Evolutionary conservation across 176 grass and related monocot species (phyloP).

Genomic region (Themeda triandra): DNA sequence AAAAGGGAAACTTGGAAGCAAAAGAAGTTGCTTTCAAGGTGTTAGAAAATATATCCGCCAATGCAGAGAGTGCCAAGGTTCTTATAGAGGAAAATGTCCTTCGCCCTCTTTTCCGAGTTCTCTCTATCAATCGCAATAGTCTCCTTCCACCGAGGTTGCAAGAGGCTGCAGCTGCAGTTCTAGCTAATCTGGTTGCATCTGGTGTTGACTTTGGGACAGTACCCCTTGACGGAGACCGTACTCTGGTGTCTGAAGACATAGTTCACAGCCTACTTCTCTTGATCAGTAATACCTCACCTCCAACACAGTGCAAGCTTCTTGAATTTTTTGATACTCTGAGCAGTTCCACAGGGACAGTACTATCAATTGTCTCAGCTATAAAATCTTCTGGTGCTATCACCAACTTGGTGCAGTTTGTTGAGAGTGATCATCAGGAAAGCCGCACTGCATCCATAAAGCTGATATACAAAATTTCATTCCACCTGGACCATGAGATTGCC

Average conservation of each 20-base stretch:
- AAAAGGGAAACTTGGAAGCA: conserved; percentile 52
- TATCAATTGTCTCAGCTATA: conserved; percentile 58
- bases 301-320: conserved; percentile 75
- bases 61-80: conserved; percentile 56
- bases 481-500: conserved; percentile 61
- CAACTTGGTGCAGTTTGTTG: conserved; percentile 69
- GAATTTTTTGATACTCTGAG: conserved; percentile 50
- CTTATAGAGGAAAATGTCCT: conserved; percentile 62
- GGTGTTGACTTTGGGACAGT: conserved; percentile 50
- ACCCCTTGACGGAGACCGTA: conserved; percentile 41
- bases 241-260: conserved; percentile 64
- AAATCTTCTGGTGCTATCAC: conserved; percentile 71
- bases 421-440: conserved; percentile 61
- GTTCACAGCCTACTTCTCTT: conserved; percentile 73
- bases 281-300: conserved; percentile 66
- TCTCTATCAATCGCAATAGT: conserved; percentile 47
- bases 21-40: conserved; percentile 72
- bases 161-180: conserved; percentile 60
- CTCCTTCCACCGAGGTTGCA: conserved; percentile 66
- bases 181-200: conserved; percentile 62
- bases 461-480: conserved; percentile 54
- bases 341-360: conserved; percentile 36
- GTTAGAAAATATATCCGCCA: conserved; percentile 61
- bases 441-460: conserved; percentile 55
- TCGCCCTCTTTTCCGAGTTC: conserved; percentile 51